Conservation (phyloP, 2,329 filamentous ascomycete genomes). For the Alternaria metachromatica region DNA sequence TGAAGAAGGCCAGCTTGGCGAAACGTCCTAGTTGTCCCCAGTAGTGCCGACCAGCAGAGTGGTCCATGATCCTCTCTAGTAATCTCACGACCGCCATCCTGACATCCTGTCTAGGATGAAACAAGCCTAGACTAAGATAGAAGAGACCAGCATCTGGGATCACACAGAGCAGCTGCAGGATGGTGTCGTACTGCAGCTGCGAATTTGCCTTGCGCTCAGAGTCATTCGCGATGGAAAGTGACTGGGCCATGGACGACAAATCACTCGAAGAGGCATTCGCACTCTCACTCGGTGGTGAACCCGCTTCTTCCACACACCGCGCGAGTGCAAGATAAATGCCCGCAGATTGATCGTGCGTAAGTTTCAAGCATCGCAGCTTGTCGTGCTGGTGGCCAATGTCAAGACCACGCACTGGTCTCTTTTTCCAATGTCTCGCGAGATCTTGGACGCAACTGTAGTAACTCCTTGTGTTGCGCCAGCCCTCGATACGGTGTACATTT, state of each 20-base stretch:
- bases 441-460: constrained; percentile 92
- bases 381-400: constrained; percentile 94
- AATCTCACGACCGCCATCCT: constrained; percentile 78
- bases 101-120: constrained; percentile 85
- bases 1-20: constrained; percentile 82
- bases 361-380: constrained; percentile 80
- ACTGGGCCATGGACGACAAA: constrained; percentile 26
- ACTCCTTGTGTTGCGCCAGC: constrained; percentile 92
- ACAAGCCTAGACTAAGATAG: constrained; percentile 87
- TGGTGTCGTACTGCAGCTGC: constrained; percentile 48
- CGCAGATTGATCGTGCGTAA: constrained; percentile 76
- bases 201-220: constrained; percentile 29
- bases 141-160: constrained; percentile 89
- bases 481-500: constrained; percentile 91
- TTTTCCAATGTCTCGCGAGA: constrained; percentile 46
- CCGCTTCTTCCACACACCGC: constrained; percentile 67
- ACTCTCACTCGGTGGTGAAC: constrained; percentile 15
- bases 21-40: constrained; percentile 88
- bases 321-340: constrained; percentile 86
- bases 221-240: constrained; percentile 33
- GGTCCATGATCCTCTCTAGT: constrained; percentile 79
- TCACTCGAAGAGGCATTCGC: constrained; percentile 27
- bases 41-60: constrained; percentile 92
- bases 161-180: constrained; percentile 72
- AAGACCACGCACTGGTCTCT: constrained; percentile 73